These are phyloP conservation scores for Madurella fahalii DNA, from an alignment of 2,329 filamentous ascomycete genomes.

Conservation along the genomic window DNA sequence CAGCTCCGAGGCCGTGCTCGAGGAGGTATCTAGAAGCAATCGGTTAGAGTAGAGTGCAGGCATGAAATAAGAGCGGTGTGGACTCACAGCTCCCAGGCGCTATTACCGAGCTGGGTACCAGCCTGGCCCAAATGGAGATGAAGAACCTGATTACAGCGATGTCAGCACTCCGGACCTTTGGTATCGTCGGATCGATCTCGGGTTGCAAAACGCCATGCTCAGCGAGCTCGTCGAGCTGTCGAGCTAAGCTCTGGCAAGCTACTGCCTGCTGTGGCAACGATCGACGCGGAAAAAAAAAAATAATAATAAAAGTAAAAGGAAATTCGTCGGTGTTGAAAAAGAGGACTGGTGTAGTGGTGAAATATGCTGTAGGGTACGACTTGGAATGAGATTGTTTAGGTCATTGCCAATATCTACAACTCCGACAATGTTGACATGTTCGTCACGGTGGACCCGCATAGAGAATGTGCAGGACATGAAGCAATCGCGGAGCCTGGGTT, in stretches of 20 bases:
- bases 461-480: conserved; percentile 16
- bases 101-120: conserved; percentile 70
- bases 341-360: no score
- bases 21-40: conserved; percentile 57
- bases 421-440: background rate
- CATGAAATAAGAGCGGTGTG: conserved; percentile 39
- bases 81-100: conserved; percentile 66
- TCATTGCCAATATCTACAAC: background rate
- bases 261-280: no score
- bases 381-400: background rate
- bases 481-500: conserved; percentile 10
- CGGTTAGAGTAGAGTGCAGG: conserved; percentile 11
- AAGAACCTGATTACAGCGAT: conserved; percentile 45
- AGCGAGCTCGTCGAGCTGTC: background rate
- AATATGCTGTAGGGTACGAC: background rate
- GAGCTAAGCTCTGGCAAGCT: background rate
- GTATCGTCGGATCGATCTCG: background rate
- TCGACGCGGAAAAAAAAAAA: background rate
- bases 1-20: conserved; percentile 64
- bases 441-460: conserved; percentile 2
- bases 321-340: no score
- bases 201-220: background rate
- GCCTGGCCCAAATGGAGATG: conserved; percentile 65
- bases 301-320: no score
- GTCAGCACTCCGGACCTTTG: conserved; percentile 8